phyloP scores from a whole-genome alignment of 108 stramenopile species.

The Nannochloropsis gaditana region DNA sequence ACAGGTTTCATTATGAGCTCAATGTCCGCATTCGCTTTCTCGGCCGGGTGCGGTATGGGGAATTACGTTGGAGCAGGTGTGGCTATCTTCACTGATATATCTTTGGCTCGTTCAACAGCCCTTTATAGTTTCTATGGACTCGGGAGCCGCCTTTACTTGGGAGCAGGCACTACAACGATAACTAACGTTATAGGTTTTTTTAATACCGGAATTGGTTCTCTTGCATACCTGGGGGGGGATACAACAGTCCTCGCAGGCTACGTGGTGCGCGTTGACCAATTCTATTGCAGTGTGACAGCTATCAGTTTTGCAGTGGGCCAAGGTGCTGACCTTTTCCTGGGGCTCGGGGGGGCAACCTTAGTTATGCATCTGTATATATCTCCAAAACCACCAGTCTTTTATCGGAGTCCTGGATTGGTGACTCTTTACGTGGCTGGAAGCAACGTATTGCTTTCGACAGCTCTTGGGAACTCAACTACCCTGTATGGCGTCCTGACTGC shows the following conservation, averaged over 20 bases:
- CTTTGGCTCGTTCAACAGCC: background rate
- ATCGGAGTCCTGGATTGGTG: background rate
- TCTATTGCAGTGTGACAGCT: background rate
- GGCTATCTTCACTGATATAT: background rate
- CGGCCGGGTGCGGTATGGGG: background rate
- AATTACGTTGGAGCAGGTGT: background rate
- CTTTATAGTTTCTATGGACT: background rate
- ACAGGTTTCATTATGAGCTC: background rate
- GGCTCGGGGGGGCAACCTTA: background rate
- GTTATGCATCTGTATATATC: background rate
- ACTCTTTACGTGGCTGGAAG: background rate
- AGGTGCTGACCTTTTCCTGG: background rate
- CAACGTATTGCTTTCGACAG: background rate
- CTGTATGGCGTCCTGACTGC: background rate
- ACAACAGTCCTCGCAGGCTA: background rate
- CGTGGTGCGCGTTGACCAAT: background rate
- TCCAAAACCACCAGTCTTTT: background rate
- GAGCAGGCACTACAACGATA: background rate
- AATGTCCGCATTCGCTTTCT: background rate
- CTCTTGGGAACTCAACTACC: background rate
- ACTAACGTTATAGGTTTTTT: background rate
- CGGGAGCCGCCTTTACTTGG: background rate
- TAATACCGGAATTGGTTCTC: background rate
- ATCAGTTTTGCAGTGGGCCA: background rate
- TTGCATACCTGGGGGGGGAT: constrained; percentile 6